Percentiles rank a stretch among this genome's conserved stretches.
These are phyloP conservation scores for Pythium diclinum DNA, from an alignment of 352 stramenopile species.

Conservation along the genomic window DNA sequence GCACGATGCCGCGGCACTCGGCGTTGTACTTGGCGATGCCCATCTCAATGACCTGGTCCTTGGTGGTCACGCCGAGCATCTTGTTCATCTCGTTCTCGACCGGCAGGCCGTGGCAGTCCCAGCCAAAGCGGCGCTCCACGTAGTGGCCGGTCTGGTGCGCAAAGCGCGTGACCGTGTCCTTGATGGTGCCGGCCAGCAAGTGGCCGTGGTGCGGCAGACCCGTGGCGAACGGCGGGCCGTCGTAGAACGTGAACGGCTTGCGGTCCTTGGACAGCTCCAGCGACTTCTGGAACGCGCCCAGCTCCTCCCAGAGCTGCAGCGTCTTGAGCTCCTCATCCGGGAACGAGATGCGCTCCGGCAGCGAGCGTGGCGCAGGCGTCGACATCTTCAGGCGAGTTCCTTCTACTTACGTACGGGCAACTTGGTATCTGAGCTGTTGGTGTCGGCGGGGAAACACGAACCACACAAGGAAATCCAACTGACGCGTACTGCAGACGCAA, in stretches of 20 bases:
- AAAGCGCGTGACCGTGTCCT: conserved; percentile 99
- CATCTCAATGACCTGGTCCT: conserved; percentile 97
- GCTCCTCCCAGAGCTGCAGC: conserved; percentile 76
- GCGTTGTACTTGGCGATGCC: conserved; percentile 98
- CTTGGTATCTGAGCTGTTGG: conserved; percentile 2
- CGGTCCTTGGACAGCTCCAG: conserved; percentile 89
- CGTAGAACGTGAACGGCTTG: conserved; percentile 99
- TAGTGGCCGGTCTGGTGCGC: conserved; percentile 98
- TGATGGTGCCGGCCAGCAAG: conserved; percentile 98
- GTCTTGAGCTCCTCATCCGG: conserved; percentile 80
- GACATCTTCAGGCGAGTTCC: conserved; percentile 7
- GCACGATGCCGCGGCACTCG: conserved; percentile 97
- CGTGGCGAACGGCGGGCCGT: conserved; percentile 99
- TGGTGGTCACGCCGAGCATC: conserved; percentile 96
- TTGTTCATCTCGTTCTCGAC: conserved; percentile 99
- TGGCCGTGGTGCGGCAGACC: conserved; percentile 98
- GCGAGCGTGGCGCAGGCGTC: conserved; percentile 47
- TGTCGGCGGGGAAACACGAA: conserved; percentile 2
- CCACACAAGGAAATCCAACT: background rate
- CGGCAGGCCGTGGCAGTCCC: conserved; percentile 99
- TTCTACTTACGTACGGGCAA: background rate
- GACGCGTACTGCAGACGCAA: background rate
- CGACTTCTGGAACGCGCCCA: conserved; percentile 90
- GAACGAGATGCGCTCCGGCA: conserved; percentile 88
- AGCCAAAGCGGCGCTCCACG: conserved; percentile 97